These are phyloP conservation scores for Cytospora mali DNA, from an alignment of 2,329 filamentous ascomycete genomes.

Conservation along the genomic window DNA sequence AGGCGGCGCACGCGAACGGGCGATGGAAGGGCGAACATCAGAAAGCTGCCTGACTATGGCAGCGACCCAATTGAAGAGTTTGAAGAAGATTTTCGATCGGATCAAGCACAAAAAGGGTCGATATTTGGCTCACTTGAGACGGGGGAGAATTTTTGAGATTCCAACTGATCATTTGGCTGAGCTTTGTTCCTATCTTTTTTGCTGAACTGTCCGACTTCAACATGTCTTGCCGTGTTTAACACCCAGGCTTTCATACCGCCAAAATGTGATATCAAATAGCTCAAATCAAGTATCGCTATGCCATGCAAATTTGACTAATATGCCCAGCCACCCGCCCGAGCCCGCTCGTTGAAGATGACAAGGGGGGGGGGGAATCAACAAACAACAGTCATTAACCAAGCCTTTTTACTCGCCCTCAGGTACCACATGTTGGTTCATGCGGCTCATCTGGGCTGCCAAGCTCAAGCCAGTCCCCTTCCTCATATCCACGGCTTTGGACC, in stretches of 20 bases:
- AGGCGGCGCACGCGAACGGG: slow-evolving; percentile 15
- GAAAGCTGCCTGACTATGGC: slow-evolving; percentile 36
- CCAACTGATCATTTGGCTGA: background rate
- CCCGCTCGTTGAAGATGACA: background rate
- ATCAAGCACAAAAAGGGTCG: slow-evolving; percentile 25
- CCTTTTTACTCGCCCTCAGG: background rate
- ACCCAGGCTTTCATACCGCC: background rate
- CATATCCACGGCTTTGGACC: slow-evolving; percentile 48
- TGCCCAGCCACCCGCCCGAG: background rate
- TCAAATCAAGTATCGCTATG: background rate
- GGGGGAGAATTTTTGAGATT: slow-evolving; percentile 14
- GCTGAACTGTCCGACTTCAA: background rate
- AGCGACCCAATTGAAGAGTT: slow-evolving; percentile 40
- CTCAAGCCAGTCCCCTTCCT: slow-evolving; percentile 58
- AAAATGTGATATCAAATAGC: background rate
- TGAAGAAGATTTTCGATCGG: slow-evolving; percentile 28
- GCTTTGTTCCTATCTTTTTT: background rate
- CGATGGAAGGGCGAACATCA: slow-evolving; percentile 36
- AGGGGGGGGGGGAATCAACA: background rate
- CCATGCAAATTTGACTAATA: background rate
- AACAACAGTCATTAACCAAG: background rate
- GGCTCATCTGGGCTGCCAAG: slow-evolving; percentile 44
- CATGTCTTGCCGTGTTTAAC: background rate
- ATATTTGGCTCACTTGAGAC: slow-evolving; percentile 35
- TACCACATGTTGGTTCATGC: slow-evolving; percentile 18